These are phyloP conservation scores for Marasmius fiardii DNA, from an alignment of 1,284 basidiomycete species.

Conservation along the genomic window DNA sequence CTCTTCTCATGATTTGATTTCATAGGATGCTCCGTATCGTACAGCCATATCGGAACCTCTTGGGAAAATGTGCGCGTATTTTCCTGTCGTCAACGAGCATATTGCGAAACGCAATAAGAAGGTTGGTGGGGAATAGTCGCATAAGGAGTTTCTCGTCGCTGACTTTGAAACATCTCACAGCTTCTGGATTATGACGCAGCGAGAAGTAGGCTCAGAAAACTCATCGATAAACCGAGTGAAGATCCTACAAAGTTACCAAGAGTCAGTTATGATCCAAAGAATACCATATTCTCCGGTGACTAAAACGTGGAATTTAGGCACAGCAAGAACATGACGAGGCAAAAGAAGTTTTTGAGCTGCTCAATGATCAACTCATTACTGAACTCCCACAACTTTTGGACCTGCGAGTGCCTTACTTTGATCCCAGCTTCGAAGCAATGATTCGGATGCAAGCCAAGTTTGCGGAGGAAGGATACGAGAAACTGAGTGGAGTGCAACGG, in stretches of 20 bases:
- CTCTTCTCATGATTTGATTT: neutral
- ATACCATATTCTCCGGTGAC: constrained; percentile 5
- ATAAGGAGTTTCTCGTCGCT: neutral
- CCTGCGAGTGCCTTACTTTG: constrained; percentile 94
- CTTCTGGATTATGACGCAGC: constrained; percentile 95
- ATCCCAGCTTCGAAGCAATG: constrained; percentile 99
- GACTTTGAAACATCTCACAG: constrained; percentile 34
- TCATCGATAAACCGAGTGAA: constrained; percentile 91
- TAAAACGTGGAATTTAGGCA: constrained; percentile 44
- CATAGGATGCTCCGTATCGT: constrained; percentile 88
- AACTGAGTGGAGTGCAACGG: constrained; percentile 93
- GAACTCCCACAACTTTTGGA: constrained; percentile 94
- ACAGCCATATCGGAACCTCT: constrained; percentile 94
- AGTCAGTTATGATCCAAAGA: constrained; percentile 35
- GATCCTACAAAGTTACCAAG: constrained; percentile 89
- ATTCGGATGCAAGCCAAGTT: constrained; percentile 97
- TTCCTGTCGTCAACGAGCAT: constrained; percentile 91
- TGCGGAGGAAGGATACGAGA: constrained; percentile 97
- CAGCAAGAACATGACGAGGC: constrained; percentile 95
- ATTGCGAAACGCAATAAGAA: constrained; percentile 97
- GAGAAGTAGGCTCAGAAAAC: constrained; percentile 84
- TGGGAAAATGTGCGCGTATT: constrained; percentile 95
- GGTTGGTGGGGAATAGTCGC: constrained; percentile 41
- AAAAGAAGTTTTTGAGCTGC: constrained; percentile 88
- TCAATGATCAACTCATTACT: constrained; percentile 89